phyloP scores from a whole-genome alignment of 2,329 filamentous ascomycete genomes.

The Aspergillus hortae region DNA sequence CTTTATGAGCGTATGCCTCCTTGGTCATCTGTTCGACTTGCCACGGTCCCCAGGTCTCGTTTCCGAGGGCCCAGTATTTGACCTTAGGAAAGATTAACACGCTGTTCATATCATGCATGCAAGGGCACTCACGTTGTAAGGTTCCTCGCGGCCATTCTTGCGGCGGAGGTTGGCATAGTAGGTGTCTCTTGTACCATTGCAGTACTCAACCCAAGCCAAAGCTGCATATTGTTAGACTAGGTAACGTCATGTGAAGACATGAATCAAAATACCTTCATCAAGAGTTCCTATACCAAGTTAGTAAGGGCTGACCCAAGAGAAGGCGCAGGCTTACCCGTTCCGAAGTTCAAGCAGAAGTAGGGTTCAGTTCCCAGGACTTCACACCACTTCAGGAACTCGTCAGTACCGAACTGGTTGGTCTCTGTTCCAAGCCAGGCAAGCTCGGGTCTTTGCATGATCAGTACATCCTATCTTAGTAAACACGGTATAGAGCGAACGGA shows the following conservation, averaged over 20 bases:
- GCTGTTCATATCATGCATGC: background rate
- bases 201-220: conserved; percentile 81
- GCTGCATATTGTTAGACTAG: conserved; percentile 33
- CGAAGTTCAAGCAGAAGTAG: conserved; percentile 77
- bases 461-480: background rate
- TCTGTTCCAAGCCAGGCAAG: conserved; percentile 76
- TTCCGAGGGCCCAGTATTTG: conserved; percentile 84
- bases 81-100: conserved; percentile 39
- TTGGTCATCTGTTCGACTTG: conserved; percentile 59
- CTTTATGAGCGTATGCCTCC: conserved; percentile 57
- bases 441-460: conserved; percentile 54
- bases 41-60: conserved; percentile 63
- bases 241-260: background rate
- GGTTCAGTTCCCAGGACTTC: conserved; percentile 69
- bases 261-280: conserved; percentile 45
- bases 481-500: conserved; percentile 21
- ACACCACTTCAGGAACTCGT: conserved; percentile 84
- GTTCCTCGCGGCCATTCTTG: conserved; percentile 69
- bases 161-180: conserved; percentile 79
- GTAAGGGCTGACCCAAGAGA: background rate
- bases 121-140: conserved; percentile 57
- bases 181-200: conserved; percentile 72
- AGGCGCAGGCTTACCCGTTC: conserved; percentile 57
- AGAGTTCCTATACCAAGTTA: conserved; percentile 33
- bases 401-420: conserved; percentile 75